Percentiles rank a stretch among this genome's conserved stretches.
phyloP scores from a whole-genome alignment of 2,329 filamentous ascomycete species.

The Neonectria magnoliae region DNA sequence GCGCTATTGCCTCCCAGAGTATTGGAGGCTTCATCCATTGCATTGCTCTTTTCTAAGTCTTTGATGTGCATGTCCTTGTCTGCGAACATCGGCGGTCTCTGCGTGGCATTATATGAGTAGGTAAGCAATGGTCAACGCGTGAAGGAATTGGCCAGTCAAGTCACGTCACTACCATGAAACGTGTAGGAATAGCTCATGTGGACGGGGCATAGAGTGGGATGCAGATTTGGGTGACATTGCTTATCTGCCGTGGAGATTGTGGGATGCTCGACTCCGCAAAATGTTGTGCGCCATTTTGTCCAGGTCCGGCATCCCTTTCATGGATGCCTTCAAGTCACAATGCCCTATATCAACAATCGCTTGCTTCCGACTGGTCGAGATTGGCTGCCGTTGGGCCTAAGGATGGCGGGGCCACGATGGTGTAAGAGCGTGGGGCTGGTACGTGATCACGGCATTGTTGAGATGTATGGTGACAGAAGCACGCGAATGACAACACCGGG shows the following conservation, averaged over 20 bases:
- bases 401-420: constrained; percentile 34
- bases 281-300: not conserved
- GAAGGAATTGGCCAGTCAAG: not conserved
- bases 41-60: no score
- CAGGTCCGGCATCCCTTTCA: not conserved
- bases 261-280: not conserved
- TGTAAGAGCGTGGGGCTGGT: constrained; percentile 38
- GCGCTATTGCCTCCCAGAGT: no score
- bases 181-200: not conserved
- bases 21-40: no score
- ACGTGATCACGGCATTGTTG: constrained; percentile 32
- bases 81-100: no score
- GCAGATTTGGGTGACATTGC: not conserved
- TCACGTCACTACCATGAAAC: not conserved
- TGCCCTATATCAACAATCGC: not conserved
- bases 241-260: not conserved
- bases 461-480: constrained; percentile 27
- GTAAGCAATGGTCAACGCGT: not conserved
- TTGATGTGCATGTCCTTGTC: no score
- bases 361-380: constrained; percentile 9
- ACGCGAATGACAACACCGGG: constrained; percentile 17
- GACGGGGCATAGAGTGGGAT: not conserved
- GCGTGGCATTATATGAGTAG: no score
- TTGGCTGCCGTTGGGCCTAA: not conserved
- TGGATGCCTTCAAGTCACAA: not conserved